Conservation (phyloP, 1,139 yeast species). For the Diutina sp. region DNA sequence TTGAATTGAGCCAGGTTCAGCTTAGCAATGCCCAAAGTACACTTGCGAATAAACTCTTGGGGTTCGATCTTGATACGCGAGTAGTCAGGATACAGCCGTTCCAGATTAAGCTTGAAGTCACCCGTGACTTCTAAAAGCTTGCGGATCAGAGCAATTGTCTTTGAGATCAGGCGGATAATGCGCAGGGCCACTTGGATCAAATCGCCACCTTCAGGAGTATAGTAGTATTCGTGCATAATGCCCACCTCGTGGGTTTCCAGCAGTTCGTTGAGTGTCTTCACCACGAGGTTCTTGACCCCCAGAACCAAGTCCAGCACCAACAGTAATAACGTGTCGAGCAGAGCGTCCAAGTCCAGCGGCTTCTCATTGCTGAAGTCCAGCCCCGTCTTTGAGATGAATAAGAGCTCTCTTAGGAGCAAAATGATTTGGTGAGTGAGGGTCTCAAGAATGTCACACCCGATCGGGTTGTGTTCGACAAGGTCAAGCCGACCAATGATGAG, state of each 20-base stretch:
- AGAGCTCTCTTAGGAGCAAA: constrained; percentile 46
- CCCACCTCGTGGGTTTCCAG: constrained; percentile 5
- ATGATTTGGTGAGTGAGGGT: constrained; percentile 57
- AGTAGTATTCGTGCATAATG: constrained; percentile 22
- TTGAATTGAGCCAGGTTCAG: constrained; percentile 21
- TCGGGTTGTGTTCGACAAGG: constrained; percentile 57
- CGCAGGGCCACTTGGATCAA: constrained; percentile 49
- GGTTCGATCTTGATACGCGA: constrained; percentile 45
- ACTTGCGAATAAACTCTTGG: constrained; percentile 43
- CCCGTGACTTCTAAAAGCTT: constrained; percentile 42
- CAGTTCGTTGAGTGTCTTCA: constrained; percentile 32
- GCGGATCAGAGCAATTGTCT: constrained; percentile 32
- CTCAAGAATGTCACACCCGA: constrained; percentile 58
- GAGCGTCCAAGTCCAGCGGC: constrained; percentile 37
- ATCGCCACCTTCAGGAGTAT: constrained; percentile 56
- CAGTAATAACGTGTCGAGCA: constrained; percentile 44
- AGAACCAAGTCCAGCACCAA: constrained; percentile 55
- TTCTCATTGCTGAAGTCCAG: constrained; percentile 28
- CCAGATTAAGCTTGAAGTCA: constrained; percentile 55
- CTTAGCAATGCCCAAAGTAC: constrained; percentile 50
- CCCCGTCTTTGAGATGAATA: constrained; percentile 49
- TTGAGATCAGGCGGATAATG: constrained; percentile 47
- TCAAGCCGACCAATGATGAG: constrained; percentile 62
- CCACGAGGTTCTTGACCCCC: constrained; percentile 49
- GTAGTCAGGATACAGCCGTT: constrained; percentile 67